Evolutionary conservation across 345 rosid species (phyloP).

Genomic region (Geranium rotundifolium): DNA sequence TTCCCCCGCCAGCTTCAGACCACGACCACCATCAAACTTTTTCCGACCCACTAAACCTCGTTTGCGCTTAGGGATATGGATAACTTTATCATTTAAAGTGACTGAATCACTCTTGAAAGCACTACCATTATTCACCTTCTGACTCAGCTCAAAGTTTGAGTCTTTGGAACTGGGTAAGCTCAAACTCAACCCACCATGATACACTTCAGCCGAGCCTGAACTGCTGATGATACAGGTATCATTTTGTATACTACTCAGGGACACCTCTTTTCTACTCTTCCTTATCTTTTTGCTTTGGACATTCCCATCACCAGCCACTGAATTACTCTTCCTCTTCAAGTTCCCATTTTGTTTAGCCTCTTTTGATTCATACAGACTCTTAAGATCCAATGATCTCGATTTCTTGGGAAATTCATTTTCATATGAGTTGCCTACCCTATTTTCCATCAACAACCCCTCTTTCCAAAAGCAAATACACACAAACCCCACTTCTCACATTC

Average conservation of each 20-base stretch:
- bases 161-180: slow-evolving; percentile 27
- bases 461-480: slow-evolving; percentile 25
- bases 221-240: slow-evolving; percentile 28
- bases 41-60: slow-evolving; percentile 71
- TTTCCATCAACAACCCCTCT: slow-evolving; percentile 69
- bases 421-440: slow-evolving; percentile 49
- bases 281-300: slow-evolving; percentile 44
- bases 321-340: slow-evolving; percentile 48
- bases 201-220: slow-evolving; percentile 33
- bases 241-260: slow-evolving; percentile 43
- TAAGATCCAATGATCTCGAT: slow-evolving; percentile 87
- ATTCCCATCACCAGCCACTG: slow-evolving; percentile 21
- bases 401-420: slow-evolving; percentile 65
- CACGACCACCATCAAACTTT: slow-evolving; percentile 39
- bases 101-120: slow-evolving; percentile 34
- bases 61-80: slow-evolving; percentile 69
- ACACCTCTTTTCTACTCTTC: slow-evolving; percentile 49
- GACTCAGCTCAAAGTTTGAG: slow-evolving; percentile 26
- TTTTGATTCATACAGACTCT: slow-evolving; percentile 57
- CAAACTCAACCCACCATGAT: slow-evolving; percentile 27
- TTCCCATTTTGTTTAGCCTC: slow-evolving; percentile 27
- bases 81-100: slow-evolving; percentile 34
- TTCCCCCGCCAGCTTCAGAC: slow-evolving; percentile 25
- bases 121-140: slow-evolving; percentile 23
- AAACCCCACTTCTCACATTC: slow-evolving; percentile 26